Evolutionary conservation across 2,329 filamentous ascomycete genomes (phyloP).

Genomic region (Penicillium paneum): DNA sequence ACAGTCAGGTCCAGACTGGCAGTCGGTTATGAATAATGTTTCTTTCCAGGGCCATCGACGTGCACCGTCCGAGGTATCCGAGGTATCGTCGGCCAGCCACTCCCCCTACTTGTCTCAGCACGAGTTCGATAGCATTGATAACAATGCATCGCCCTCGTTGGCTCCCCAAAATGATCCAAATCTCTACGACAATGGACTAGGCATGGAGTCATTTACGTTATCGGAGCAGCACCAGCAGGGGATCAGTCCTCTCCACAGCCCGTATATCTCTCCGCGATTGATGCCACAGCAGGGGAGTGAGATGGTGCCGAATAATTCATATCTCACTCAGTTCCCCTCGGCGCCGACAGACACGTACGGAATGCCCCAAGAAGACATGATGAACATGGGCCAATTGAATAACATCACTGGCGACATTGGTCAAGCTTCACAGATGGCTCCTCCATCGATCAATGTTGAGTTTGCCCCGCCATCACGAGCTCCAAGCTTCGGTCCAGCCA

Average conservation of each 20-base stretch:
- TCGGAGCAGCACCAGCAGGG: constrained; percentile 58
- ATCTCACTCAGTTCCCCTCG: constrained; percentile 50
- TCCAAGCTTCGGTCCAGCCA: constrained; percentile 64
- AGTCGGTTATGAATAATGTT: constrained; percentile 51
- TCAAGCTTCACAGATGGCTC: constrained; percentile 72
- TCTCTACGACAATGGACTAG: constrained; percentile 74
- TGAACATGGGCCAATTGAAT: constrained; percentile 45
- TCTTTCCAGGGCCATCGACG: constrained; percentile 78
- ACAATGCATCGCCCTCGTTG: constrained; percentile 75
- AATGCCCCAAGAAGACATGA: constrained; percentile 46
- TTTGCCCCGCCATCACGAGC: constrained; percentile 73
- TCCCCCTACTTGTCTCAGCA: constrained; percentile 77
- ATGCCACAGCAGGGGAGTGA: constrained; percentile 70
- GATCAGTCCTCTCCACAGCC: constrained; percentile 65
- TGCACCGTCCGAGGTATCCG: constrained; percentile 85
- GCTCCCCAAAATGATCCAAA: constrained; percentile 65
- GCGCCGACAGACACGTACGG: constrained; percentile 52
- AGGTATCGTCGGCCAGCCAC: constrained; percentile 78
- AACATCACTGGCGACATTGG: constrained; percentile 59
- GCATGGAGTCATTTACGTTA: constrained; percentile 76
- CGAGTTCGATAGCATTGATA: constrained; percentile 73
- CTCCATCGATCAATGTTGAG: constrained; percentile 93
- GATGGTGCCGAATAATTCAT: constrained; percentile 46
- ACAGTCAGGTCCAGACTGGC: constrained; percentile 56
- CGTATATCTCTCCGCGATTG: constrained; percentile 65